Conservation (phyloP, 1,284 basidiomycete genomes). For the Boletus sp. region DNA sequence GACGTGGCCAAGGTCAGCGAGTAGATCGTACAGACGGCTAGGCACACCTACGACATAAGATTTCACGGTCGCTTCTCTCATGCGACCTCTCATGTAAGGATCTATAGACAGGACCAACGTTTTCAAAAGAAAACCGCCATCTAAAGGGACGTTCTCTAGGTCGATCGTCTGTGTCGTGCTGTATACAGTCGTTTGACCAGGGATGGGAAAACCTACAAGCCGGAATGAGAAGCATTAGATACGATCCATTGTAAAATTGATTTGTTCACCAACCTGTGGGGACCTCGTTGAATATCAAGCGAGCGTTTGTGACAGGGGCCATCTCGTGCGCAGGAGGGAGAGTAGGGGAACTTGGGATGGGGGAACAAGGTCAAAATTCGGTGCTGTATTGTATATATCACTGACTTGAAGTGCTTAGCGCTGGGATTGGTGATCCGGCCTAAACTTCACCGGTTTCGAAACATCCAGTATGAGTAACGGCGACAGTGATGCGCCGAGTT, state of each 20-base stretch:
- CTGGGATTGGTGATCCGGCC: neutral
- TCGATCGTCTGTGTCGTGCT: slow-evolving; percentile 34
- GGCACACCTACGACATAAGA: neutral
- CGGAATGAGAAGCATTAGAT: neutral
- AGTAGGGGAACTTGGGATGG: neutral
- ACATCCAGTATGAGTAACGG: no score
- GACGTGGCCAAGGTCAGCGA: neutral
- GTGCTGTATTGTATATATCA: neutral
- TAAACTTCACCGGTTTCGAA: neutral
- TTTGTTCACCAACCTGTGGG: slow-evolving; percentile 5
- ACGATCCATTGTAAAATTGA: neutral
- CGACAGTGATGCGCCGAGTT: no score
- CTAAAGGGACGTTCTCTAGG: slow-evolving; percentile 33
- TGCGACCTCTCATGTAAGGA: slow-evolving; percentile 15
- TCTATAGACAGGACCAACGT: slow-evolving; percentile 36
- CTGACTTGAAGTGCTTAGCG: neutral
- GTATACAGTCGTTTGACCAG: slow-evolving; percentile 23
- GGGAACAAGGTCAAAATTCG: neutral
- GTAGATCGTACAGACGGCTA: neutral
- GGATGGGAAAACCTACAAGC: slow-evolving; percentile 25
- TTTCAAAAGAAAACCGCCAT: slow-evolving; percentile 40
- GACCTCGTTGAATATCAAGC: slow-evolving; percentile 13
- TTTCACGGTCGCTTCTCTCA: neutral
- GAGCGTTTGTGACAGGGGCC: slow-evolving; percentile 15
- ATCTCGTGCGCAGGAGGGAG: neutral